Evolutionary conservation across 2,329 filamentous ascomycete species (phyloP), one percentile per base, ranked within the genome.

Genomic region (Aspergillus felis): DNA sequence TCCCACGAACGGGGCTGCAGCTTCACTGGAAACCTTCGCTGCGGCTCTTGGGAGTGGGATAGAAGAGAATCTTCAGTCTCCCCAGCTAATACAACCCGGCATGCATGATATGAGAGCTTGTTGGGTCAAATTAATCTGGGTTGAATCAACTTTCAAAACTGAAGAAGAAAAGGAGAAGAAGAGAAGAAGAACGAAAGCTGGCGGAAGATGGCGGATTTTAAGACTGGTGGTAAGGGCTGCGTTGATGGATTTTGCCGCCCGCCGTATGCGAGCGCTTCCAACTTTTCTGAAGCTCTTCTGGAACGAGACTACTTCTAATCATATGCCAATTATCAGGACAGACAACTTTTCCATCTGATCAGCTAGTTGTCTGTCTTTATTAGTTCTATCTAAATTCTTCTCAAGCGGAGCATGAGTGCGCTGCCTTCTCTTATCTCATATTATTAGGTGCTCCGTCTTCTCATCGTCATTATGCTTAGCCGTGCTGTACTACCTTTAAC

Each of bases 11-110:
- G 78, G 78, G 73, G 77, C 78, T 71, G 68, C 73, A 77, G 70
- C 73, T 64, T 78, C 78, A 81, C 66, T 62, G 70, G 71, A 68
- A 63, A 63, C 71, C 76, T 79, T 70, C 67, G 74, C 75, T 73
- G 76, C 72, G 70, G 78, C 77, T 80, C 78, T 80, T 81, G 76
- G 75, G 71, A 67, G 74, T 73, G 74, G 74, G 78, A 75, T 59
- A 65, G 69, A 72, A 69, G 66, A 64, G 56, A 61, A 53, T 58
- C 68, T 68, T 77, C 71, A 57, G 70, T 81, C 78, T 81, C 68
- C 78, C 79, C 78, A 78, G 75, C 73, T 78, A 78, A 75, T 80
- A 77, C 85, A 87, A 85, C 84, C 78, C 80, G 72, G 73, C 78
- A 79, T 78, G 78, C 81, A 82, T 78, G 68, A 68, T 71, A 68